Evolutionary conservation across 2,329 filamentous ascomycete species (phyloP).

Genomic region (Diaporthe vexans): DNA sequence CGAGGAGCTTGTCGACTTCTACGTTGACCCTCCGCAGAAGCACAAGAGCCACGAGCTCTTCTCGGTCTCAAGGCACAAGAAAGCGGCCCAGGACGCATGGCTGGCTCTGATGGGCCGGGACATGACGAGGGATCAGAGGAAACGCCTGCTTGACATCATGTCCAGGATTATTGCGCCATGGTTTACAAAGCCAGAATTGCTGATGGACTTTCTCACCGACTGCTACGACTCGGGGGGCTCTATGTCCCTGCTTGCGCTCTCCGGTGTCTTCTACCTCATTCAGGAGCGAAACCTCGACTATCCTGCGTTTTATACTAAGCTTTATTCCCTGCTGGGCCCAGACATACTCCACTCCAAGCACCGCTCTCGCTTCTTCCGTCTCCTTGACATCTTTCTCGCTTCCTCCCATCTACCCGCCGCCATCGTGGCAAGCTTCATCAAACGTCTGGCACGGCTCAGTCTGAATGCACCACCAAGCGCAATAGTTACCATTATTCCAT

Average conservation of each 20-base stretch:
- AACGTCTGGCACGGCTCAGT: conserved; percentile 86
- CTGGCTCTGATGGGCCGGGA: conserved; percentile 78
- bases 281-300: conserved; percentile 96
- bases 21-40: conserved; percentile 69
- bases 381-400: conserved; percentile 89
- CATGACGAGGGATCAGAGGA: conserved; percentile 81
- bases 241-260: conserved; percentile 88
- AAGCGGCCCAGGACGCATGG: conserved; percentile 89
- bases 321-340: conserved; percentile 91
- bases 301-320: conserved; percentile 90
- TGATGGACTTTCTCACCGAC: conserved; percentile 97
- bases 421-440: conserved; percentile 95
- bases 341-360: conserved; percentile 94
- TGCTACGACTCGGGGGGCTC: conserved; percentile 90
- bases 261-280: conserved; percentile 95
- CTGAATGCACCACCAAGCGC: conserved; percentile 92
- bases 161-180: conserved; percentile 86
- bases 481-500: conserved; percentile 90
- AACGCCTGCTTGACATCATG: conserved; percentile 81
- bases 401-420: conserved; percentile 94
- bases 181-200: conserved; percentile 88
- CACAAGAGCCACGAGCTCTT: conserved; percentile 77
- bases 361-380: conserved; percentile 91
- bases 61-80: conserved; percentile 80
- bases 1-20: conserved; percentile 78